Conservation (phyloP, 2,329 filamentous ascomycete species). For the Reticulascus tulasneorum region DNA sequence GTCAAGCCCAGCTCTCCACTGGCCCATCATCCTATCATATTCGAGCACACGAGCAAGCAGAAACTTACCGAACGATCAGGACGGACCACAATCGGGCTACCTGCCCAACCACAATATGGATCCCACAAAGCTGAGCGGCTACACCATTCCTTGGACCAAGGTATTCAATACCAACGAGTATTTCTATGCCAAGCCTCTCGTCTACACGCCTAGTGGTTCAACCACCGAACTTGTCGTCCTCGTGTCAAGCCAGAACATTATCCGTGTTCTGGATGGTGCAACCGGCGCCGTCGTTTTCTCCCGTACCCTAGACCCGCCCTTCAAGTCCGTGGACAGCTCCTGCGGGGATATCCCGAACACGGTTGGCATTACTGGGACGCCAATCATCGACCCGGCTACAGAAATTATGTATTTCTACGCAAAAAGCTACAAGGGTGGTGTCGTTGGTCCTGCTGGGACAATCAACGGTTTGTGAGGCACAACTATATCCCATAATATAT, state of each 20-base stretch:
- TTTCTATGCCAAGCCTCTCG: constrained; percentile 33
- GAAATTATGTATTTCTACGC: constrained; percentile 32
- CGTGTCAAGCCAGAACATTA: constrained; percentile 33
- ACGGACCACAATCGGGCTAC: constrained; percentile 32
- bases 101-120: constrained; percentile 37
- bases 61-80: too few relatives aligned
- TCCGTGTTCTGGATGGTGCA: constrained; percentile 35
- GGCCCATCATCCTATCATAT: too few relatives aligned
- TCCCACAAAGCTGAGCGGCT: constrained; percentile 29
- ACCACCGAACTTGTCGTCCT: constrained; percentile 30
- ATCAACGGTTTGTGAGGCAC: too few relatives aligned
- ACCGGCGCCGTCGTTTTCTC: constrained; percentile 33
- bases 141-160: constrained; percentile 21
- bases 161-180: constrained; percentile 20
- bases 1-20: too few relatives aligned
- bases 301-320: constrained; percentile 34
- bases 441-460: constrained; percentile 21
- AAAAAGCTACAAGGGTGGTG: constrained; percentile 28
- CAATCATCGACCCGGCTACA: constrained; percentile 29
- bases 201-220: constrained; percentile 36
- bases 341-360: constrained; percentile 36
- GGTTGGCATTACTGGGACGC: constrained; percentile 32
- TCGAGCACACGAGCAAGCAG: too few relatives aligned
- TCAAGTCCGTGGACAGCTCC: constrained; percentile 29
- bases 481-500: too few relatives aligned